Percentiles rank a stretch among this genome's conserved stretches.
phyloP scores from a whole-genome alignment of 169 alveolate species.

The Pseudocohnilembus persalinus region DNA sequence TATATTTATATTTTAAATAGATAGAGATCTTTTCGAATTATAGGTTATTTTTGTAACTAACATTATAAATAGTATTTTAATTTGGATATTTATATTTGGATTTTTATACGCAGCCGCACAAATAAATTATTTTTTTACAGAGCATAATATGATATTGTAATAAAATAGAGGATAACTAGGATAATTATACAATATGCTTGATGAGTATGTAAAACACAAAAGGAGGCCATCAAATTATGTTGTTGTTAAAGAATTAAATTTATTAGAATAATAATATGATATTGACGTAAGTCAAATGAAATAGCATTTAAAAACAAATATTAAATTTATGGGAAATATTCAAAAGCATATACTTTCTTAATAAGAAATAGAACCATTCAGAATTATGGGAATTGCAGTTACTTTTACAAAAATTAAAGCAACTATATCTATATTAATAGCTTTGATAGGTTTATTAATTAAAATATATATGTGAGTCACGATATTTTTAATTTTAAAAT shows the following conservation, averaged over 20 bases:
- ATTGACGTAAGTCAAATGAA: no score
- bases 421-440: not conserved
- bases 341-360: not conserved
- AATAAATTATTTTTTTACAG: no score
- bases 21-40: no score
- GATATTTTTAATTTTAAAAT: no score
- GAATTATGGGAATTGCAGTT: not conserved
- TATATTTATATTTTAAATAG: no score
- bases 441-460: not conserved
- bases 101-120: not conserved
- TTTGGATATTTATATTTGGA: not conserved
- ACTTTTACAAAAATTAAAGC: not conserved
- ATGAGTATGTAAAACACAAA: not conserved
- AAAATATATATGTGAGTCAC: not conserved
- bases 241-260: not conserved
- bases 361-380: not conserved
- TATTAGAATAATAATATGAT: not conserved
- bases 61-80: no score
- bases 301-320: not conserved
- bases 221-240: not conserved
- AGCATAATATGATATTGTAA: not conserved
- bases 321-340: not conserved
- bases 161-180: not conserved
- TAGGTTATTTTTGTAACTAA: not conserved
- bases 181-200: not conserved